Base-by-base conservation (phyloP, 139 green algal genomes). In the Coccomyxa sp. region DNA sequence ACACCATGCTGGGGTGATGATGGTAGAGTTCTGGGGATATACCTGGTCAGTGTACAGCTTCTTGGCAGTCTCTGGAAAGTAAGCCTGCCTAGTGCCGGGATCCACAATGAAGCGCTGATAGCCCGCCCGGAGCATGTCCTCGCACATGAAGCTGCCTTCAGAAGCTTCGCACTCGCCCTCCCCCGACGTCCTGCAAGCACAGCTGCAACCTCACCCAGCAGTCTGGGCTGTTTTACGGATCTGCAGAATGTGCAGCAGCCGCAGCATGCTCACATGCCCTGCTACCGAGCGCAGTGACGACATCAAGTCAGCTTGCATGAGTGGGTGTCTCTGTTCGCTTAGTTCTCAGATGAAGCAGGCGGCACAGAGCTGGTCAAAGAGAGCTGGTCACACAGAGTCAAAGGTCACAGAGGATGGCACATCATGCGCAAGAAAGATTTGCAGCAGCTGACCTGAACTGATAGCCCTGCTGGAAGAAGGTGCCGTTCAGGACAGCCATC, bases 131-230 rank as follows among this genome's bases (percentile, higher is more conserved):
- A 69, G 39, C 31, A 90, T 79, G 70, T 93, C 88, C 8, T 88
- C 74, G 76, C 88, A 91, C 39, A 93, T n/a, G 64, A 92, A 33
- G 68, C 74, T 85, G 79, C 87, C 90, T 39, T 92, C 89, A 0
- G 83, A 89, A 0, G 85, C 85, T 7, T 72, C 39, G 68, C 89
- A 91, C 81, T 92, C 89, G 5, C 81, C 82, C 7, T 74, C 14
- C 40, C 58, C 41, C 22, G 78, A 72, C 72, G 50, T 74, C 73
- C 78, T 82, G 78, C 72, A 14, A 64, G 50, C 50, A 64, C 4
- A 36, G n/a, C n/a, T n/a, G n/a, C 50, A 64, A 64, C 18, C 18
- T 64, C 14, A 18, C 14, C 50, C 14, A 64, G 50, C 50, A 64
- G 50, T 64, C 50, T 64, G 14, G 14, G 14, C 14, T 29, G 50